These are phyloP conservation scores for Emericellopsis terricola DNA, from an alignment of 495 filamentous ascomycete genomes.

Conservation along the genomic window DNA sequence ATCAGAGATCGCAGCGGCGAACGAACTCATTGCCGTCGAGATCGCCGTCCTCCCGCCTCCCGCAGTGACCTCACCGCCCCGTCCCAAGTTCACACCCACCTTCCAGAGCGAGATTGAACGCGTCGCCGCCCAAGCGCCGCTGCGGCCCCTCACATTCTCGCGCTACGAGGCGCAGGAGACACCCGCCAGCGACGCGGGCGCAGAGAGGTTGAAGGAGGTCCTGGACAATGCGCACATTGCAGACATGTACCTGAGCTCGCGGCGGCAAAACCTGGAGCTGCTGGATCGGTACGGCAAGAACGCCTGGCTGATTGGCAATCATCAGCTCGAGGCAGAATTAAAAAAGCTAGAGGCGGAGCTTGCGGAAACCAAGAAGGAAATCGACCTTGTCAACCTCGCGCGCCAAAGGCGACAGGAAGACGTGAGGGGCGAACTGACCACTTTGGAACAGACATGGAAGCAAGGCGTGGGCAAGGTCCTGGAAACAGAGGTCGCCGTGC, in stretches of 20 bases:
- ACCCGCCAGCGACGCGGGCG: slow-evolving; percentile 5
- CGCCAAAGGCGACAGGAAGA: slow-evolving; percentile 53
- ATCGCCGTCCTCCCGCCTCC: no score
- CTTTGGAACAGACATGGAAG: slow-evolving; percentile 57
- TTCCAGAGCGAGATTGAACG: slow-evolving; percentile 41
- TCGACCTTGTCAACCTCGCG: slow-evolving; percentile 52
- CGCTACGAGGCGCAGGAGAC: slow-evolving; percentile 57
- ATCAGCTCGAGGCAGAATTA: slow-evolving; percentile 56
- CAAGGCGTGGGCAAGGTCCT: slow-evolving; percentile 50
- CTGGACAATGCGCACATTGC: slow-evolving; percentile 39
- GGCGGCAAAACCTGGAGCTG: slow-evolving; percentile 51
- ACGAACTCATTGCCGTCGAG: slow-evolving; percentile 47
- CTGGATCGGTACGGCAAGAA: slow-evolving; percentile 74
- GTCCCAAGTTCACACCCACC: slow-evolving; percentile 44
- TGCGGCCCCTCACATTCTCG: slow-evolving; percentile 52
- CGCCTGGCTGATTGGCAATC: slow-evolving; percentile 77
- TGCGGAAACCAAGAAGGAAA: slow-evolving; percentile 39
- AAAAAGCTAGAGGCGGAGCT: slow-evolving; percentile 61
- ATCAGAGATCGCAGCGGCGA: slow-evolving; percentile 34
- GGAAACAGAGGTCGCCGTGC: slow-evolving; percentile 59
- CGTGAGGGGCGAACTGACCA: slow-evolving; percentile 44
- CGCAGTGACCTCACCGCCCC: slow-evolving; percentile 4
- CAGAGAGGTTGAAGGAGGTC: background rate
- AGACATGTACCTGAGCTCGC: slow-evolving; percentile 43
- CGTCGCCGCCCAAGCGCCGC: slow-evolving; percentile 23